Conservation (phyloP, 2,329 filamentous ascomycete species). For the Fusarium pseudocircinatum region DNA sequence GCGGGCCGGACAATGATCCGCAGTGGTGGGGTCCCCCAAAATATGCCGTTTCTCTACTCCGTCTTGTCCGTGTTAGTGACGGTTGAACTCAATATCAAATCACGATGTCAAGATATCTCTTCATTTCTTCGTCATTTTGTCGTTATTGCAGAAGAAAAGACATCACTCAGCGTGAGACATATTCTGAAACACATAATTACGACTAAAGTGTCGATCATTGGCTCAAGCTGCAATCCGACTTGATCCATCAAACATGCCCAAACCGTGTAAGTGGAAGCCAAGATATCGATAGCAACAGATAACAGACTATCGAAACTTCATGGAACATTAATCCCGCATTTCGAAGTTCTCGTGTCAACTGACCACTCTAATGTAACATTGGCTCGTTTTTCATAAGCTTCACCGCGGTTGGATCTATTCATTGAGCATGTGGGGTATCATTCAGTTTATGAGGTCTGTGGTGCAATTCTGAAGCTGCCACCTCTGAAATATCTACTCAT, state of each 20-base stretch:
- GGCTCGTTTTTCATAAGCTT: not conserved
- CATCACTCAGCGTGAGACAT: fast-evolving
- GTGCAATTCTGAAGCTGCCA: not conserved
- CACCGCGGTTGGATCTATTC: not conserved
- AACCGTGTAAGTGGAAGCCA: not conserved
- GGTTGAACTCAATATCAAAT: not conserved
- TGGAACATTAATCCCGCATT: not conserved
- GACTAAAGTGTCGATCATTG: not conserved
- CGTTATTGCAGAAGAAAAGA: not conserved
- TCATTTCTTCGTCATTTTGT: not conserved
- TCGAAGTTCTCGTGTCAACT: not conserved
- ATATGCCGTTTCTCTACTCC: not conserved
- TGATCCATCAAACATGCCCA: not conserved
- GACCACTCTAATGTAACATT: not conserved
- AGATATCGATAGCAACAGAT: not conserved
- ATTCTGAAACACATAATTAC: not conserved
- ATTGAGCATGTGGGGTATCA: not conserved
- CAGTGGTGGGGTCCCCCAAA: constrained; percentile 4
- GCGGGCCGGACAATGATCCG: constrained; percentile 30
- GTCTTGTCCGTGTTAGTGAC: not conserved
- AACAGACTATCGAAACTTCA: not conserved
- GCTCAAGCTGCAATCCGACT: not conserved
- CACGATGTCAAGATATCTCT: not conserved
- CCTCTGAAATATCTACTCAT: not conserved
- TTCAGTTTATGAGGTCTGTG: not conserved